Conservation (phyloP, 108 stramenopile genomes). For the Cyclotella baltica region DNA sequence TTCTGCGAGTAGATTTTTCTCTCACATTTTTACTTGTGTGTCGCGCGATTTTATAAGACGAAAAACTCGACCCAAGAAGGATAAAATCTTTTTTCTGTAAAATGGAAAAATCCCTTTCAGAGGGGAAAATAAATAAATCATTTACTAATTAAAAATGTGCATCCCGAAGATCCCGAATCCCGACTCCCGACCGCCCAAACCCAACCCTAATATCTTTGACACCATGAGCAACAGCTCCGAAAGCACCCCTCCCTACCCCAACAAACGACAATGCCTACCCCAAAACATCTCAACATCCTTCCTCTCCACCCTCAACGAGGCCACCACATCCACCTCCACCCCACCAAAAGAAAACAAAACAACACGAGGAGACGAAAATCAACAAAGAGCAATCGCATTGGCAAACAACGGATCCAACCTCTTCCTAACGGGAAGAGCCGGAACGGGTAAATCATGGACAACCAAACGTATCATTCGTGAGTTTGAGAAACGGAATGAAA, state of each 20-base stretch:
- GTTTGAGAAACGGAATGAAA: slow-evolving; percentile 17
- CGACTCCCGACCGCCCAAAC: too few relatives aligned
- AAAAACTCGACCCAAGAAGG: too few relatives aligned
- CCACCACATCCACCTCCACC: background rate
- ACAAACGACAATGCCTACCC: background rate
- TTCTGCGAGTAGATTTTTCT: too few relatives aligned
- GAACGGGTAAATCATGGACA: slow-evolving; percentile 57
- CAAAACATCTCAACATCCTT: background rate
- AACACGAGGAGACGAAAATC: slow-evolving; percentile 34
- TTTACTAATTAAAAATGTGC: too few relatives aligned
- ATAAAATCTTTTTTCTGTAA: too few relatives aligned
- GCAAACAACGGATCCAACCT: slow-evolving; percentile 28
- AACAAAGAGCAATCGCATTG: slow-evolving; percentile 36
- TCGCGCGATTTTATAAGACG: too few relatives aligned
- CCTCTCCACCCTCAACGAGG: background rate
- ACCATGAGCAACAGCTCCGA: too few relatives aligned
- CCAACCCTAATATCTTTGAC: too few relatives aligned
- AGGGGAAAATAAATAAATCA: too few relatives aligned
- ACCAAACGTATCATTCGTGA: slow-evolving; percentile 37
- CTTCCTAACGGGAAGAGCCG: slow-evolving; percentile 57
- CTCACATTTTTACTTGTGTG: too few relatives aligned
- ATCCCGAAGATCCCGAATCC: too few relatives aligned
- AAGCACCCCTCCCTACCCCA: background rate
- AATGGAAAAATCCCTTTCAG: too few relatives aligned
- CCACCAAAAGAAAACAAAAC: slow-evolving; percentile 4